Base-by-base conservation (phyloP, 495 filamentous ascomycete genomes). In the Penicillium argentinense region DNA sequence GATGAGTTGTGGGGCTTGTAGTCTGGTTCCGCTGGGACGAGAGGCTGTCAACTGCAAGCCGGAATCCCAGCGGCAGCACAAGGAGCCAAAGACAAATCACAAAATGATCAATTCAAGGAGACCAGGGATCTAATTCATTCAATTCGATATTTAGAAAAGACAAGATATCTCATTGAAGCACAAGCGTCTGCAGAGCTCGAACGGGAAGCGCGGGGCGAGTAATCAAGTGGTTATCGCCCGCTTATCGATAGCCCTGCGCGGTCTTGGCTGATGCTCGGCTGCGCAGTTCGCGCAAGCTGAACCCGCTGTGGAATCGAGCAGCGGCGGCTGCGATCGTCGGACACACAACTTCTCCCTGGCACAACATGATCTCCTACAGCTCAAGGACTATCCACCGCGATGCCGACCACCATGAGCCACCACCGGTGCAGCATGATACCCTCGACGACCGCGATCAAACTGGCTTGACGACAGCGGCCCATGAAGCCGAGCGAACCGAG, bases 241-340 rank as follows among this genome's bases (percentile, higher is more conserved):
- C 43, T 54, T 50, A 55, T 59, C 56, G 51, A 59, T 59, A 59
- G 40, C 19, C 38, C 13, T 33, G 33, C 32, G 18, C 13, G 30
- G 28, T 23, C 9, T 8, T 30, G 28, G 28, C 28, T 33, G 29
- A n/a, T n/a, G n/a, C n/a, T n/a, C n/a, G n/a, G n/a, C n/a, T n/a
- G n/a, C n/a, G n/a, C 14, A 33, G 7, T 14, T 16, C 13, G 9
- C 9, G 30, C 8, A 7, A 2, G 8, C 30, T n/a, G 13, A 6
- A 13, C 13, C 17, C 17, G 8, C 13, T n/a, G 16, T 9, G 33
- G 33, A 36, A 36, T 36, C 16, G 33, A 9, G 33, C n/a, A 9
- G 17, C 21, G 7, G 1, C 8, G 13, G 29, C 8, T 19, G 7
- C 9, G 6, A 9, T 8, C 9, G 8, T 18, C 21, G 33, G 16